These are phyloP conservation scores for Furcasterigmium sp. DNA, from an alignment of 2,329 filamentous ascomycete species.

Conservation along the genomic window DNA sequence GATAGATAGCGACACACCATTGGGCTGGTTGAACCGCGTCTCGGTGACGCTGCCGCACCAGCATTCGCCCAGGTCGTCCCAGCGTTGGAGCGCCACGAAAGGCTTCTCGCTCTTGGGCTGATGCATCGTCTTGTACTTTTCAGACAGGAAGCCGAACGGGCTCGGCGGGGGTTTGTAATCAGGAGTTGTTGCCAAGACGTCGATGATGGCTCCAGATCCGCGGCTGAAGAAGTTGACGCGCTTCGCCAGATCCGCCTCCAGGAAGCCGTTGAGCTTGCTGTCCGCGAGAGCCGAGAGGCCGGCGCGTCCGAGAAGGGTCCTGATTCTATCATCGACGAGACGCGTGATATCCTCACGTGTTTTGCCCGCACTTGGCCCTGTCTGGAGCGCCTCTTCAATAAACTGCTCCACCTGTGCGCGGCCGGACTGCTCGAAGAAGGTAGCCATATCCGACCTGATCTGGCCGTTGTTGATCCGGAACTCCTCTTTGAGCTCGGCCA, in stretches of 20 bases:
- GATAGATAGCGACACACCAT: conserved; percentile 62
- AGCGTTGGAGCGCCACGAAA: conserved; percentile 56
- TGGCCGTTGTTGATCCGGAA: conserved; percentile 31
- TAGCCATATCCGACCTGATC: conserved; percentile 33
- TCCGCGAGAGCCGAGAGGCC: conserved; percentile 42
- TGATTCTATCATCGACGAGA: conserved; percentile 35
- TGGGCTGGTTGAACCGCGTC: conserved; percentile 34
- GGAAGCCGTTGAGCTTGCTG: conserved; percentile 39
- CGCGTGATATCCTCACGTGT: conserved; percentile 27
- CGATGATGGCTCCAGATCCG: conserved; percentile 61
- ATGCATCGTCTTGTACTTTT: background rate
- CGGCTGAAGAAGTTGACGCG: conserved; percentile 70
- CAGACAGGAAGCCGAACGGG: background rate
- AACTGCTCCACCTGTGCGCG: conserved; percentile 22
- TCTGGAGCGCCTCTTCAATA: conserved; percentile 22
- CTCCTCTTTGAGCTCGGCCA: conserved; percentile 34
- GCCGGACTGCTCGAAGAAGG: conserved; percentile 24
- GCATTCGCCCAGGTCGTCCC: conserved; percentile 79
- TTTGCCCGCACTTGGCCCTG: background rate
- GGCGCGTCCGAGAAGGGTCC: conserved; percentile 35
- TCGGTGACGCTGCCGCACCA: conserved; percentile 64
- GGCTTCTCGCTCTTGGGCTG: conserved; percentile 26
- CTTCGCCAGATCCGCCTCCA: conserved; percentile 37
- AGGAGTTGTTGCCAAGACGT: conserved; percentile 55
- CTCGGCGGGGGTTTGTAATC: conserved; percentile 37